Evolutionary conservation across 495 filamentous ascomycete species (phyloP).

Genomic region (Eremomyces bilateralis): DNA sequence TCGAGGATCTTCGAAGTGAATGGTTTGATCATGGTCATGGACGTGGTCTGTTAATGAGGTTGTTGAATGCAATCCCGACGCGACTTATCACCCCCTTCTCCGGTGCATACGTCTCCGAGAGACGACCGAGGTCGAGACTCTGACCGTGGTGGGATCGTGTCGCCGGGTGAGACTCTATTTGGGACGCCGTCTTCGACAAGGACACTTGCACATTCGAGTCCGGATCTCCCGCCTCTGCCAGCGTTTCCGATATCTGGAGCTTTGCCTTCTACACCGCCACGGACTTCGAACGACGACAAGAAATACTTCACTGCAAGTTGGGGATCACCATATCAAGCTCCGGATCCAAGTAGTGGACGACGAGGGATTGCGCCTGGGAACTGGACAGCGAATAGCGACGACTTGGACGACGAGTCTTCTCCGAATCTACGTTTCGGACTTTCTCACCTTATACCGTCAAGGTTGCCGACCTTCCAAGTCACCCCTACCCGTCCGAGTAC

Average conservation of each 20-base stretch:
- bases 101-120: too few species aligned
- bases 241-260: conserved; percentile 8
- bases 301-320: conserved; percentile 21
- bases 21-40: too few species aligned
- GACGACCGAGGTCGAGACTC: too few species aligned
- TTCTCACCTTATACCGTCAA: conserved; percentile 17
- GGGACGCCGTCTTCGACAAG: conserved; percentile 13
- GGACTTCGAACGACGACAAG: conserved; percentile 8
- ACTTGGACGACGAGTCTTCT: conserved; percentile 16
- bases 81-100: too few species aligned
- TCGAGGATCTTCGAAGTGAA: too few species aligned
- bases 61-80: too few species aligned
- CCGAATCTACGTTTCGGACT: conserved; percentile 12
- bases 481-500: conserved; percentile 8
- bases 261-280: conserved; percentile 6
- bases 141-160: too few species aligned
- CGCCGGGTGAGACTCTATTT: conserved; percentile 14
- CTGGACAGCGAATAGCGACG: conserved; percentile 12
- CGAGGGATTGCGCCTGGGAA: neutral
- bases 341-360: conserved; percentile 1
- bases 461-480: conserved; percentile 7
- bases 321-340: conserved; percentile 19
- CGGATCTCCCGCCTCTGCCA: conserved; percentile 13
- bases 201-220: conserved; percentile 13
- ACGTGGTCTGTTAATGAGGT: too few species aligned